Percentiles rank a stretch among this genome's conserved stretches.
phyloP scores from a whole-genome alignment of 2,329 filamentous ascomycete genomes.

The Talaromyces marneffei region DNA sequence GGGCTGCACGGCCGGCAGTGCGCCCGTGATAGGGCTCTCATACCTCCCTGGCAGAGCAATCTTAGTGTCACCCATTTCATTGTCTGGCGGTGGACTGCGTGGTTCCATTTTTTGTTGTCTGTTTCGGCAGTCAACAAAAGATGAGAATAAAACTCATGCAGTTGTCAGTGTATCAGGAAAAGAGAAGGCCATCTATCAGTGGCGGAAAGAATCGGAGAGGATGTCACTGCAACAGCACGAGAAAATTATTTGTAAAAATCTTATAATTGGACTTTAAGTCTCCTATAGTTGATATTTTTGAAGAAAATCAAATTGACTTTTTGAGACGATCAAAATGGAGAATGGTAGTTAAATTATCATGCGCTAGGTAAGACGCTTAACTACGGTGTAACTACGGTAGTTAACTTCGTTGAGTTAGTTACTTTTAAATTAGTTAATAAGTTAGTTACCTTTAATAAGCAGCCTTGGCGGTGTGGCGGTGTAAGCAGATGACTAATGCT shows the following conservation, averaged over 20 bases:
- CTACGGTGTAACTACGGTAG: too few relatives aligned
- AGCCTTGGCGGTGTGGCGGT: too few relatives aligned
- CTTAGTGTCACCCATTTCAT: background rate
- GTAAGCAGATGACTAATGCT: background rate
- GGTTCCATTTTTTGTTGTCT: background rate
- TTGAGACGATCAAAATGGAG: background rate
- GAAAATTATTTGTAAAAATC: background rate
- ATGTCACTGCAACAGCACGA: background rate
- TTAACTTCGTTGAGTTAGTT: too few relatives aligned
- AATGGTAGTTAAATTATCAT: background rate
- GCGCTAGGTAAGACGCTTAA: background rate
- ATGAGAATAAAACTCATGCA: background rate
- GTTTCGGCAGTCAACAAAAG: background rate
- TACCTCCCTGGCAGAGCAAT: background rate
- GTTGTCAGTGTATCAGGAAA: too few relatives aligned
- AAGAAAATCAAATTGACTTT: background rate
- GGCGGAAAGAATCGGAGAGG: background rate
- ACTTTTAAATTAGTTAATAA: too few relatives aligned
- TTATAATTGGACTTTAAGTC: background rate
- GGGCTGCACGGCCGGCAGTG: conserved; percentile 33
- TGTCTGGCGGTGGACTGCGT: background rate
- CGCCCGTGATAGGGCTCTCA: conserved; percentile 31
- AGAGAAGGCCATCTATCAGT: background rate
- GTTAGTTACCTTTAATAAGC: background rate
- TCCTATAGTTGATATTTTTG: too few relatives aligned